Evolutionary conservation across 179 eudicot genomes (phyloP).

Genomic region (Patellifolia procumbens): DNA sequence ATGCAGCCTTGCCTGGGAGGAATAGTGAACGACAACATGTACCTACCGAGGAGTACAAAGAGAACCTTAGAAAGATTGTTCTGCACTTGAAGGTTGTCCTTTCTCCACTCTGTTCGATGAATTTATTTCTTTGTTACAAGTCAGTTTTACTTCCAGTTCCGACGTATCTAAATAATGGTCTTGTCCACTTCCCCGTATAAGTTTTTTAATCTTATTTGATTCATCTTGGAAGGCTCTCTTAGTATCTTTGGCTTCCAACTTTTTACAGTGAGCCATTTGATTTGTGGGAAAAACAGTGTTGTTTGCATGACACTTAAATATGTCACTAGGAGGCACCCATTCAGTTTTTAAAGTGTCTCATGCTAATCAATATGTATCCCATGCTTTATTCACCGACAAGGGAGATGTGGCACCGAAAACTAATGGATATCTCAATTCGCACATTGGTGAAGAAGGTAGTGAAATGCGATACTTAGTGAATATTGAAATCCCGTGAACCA

Average conservation of each 20-base stretch:
- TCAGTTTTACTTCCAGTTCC: background rate
- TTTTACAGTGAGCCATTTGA: background rate
- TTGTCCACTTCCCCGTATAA: background rate
- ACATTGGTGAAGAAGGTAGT: too few relatives aligned
- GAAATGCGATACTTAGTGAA: too few relatives aligned
- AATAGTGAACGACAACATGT: conserved; percentile 74
- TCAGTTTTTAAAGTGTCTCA: background rate
- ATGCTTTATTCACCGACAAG: too few relatives aligned
- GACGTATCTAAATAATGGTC: background rate
- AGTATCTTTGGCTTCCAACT: background rate
- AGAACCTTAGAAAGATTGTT: conserved; percentile 72
- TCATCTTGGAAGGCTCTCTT: background rate
- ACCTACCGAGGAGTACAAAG: conserved; percentile 81
- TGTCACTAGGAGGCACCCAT: background rate
- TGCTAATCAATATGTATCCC: background rate
- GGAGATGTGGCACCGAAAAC: too few relatives aligned
- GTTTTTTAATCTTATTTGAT: background rate
- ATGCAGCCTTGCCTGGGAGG: conserved; percentile 82
- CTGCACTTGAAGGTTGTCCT: conserved; percentile 70
- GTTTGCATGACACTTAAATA: background rate
- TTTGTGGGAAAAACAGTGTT: background rate
- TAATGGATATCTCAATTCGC: too few relatives aligned
- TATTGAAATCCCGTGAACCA: too few relatives aligned
- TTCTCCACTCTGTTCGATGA: conserved; percentile 11
- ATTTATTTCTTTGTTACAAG: background rate